Evolutionary conservation across 2,329 filamentous ascomycete species (phyloP).

Genomic region (Epichloe baconii): DNA sequence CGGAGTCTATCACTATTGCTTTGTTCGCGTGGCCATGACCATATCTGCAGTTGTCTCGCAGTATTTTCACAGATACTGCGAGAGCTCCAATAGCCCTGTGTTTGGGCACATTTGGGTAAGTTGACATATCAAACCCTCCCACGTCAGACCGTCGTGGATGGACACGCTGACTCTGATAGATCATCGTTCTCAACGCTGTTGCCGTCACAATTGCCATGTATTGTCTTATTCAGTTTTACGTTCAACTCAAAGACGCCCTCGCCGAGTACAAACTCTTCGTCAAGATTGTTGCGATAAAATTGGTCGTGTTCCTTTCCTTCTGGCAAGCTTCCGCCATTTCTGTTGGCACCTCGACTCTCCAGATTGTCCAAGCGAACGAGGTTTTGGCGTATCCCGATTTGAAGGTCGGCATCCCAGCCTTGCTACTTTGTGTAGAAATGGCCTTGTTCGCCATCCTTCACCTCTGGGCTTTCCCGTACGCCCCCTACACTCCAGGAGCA

Average conservation of each 20-base stretch:
- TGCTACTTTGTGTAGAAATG: slow-evolving; percentile 78
- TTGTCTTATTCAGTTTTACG: slow-evolving; percentile 76
- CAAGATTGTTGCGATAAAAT: slow-evolving; percentile 77
- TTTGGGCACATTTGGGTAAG: slow-evolving; percentile 78
- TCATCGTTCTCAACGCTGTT: slow-evolving; percentile 53
- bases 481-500: slow-evolving; percentile 44
- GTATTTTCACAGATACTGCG: slow-evolving; percentile 58
- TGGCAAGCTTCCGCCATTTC: slow-evolving; percentile 56
- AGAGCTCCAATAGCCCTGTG: slow-evolving; percentile 60
- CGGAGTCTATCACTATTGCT: slow-evolving; percentile 75
- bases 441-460: slow-evolving; percentile 66
- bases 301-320: slow-evolving; percentile 84
- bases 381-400: slow-evolving; percentile 60
- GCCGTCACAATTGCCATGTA: slow-evolving; percentile 80
- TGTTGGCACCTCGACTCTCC: slow-evolving; percentile 41
- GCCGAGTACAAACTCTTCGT: slow-evolving; percentile 58
- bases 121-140: neutral
- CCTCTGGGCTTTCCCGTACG: slow-evolving; percentile 70
- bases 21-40: slow-evolving; percentile 68
- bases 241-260: slow-evolving; percentile 59
- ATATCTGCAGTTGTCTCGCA: slow-evolving; percentile 64
- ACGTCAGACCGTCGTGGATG: neutral
- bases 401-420: slow-evolving; percentile 65
- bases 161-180: slow-evolving; percentile 24
- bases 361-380: slow-evolving; percentile 46